Evolutionary conservation across 768 basidiomycete species (phyloP), one percentile per base, ranked within the genome.

Genomic region (Guyanaporus albipodus): DNA sequence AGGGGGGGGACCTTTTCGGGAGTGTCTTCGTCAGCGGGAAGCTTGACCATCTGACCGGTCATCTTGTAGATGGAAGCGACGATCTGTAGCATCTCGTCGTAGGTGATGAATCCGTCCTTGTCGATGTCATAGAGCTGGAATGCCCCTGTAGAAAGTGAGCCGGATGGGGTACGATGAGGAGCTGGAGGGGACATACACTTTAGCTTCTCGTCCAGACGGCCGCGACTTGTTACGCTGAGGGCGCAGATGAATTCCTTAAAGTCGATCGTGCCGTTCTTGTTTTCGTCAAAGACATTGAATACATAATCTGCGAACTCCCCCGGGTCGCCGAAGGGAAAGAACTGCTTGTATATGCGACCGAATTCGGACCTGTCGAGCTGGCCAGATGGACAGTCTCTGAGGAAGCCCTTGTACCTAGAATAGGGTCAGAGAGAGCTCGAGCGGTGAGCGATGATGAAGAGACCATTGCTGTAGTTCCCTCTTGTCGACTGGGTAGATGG

Each of bases 161-260:
- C 40, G 44, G 57, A 50, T 31, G 58, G 46, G 58, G 44, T 29
- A n/a, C 38, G 39, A 40, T 46, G 28, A 26, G 44, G 11, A 46
- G n/a, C n/a, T 7, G 46, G 48, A 38, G 48, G 40, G 54, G 40
- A 72, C 89, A 59, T 57, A 96, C 96, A 99, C 75, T 91, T 91
- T 55, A 99, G 84, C 72, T 99, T 99, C 75, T 99, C 96, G 63
- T 99, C 96, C 49, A 98, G 68, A 53, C 85, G 76, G 3, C 96
- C 96, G 42, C 96, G 80, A 50, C 87, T 90, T 6, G 96, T 99
- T 49, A 98, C 83, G 68, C 89, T 92, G 55, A 99, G 81, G 0
- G 96, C 96, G 60, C 92, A 93, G 63, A 99, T 98, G 72, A 99
- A 99, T 73, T 97, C 95, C 60, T 94, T 95, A 70, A 99, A 99